A percentile compares a stretch with the other conserved stretches of the same genome.
phyloP scores from a whole-genome alignment of 495 filamentous ascomycete genomes.

The Saxispiralis lemnorum region DNA sequence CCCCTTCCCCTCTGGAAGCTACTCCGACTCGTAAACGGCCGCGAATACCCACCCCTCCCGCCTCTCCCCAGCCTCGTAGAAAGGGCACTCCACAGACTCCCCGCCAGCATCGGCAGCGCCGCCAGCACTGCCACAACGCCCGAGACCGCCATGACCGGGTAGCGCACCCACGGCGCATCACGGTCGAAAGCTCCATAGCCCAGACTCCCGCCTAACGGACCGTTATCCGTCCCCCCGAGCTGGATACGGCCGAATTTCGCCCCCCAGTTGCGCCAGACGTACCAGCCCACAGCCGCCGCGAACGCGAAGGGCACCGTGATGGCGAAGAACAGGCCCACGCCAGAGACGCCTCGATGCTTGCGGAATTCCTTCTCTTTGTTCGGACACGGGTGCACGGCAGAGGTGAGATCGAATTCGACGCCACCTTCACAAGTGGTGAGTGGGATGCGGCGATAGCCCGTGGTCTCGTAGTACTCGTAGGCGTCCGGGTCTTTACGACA shows the following conservation, averaged over 20 bases:
- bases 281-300: constrained; percentile 62
- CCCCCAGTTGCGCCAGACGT: constrained; percentile 68
- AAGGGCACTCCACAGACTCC: constrained; percentile 47
- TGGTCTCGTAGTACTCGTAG: constrained; percentile 61
- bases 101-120: constrained; percentile 53
- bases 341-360: constrained; percentile 54
- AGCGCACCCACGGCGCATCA: constrained; percentile 52
- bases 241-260: constrained; percentile 81
- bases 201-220: constrained; percentile 4
- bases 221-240: constrained; percentile 43
- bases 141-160: constrained; percentile 61
- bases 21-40: constrained; percentile 63
- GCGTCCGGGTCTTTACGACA: constrained; percentile 50
- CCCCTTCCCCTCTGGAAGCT: constrained; percentile 69
- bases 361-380: constrained; percentile 62
- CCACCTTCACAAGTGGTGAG: constrained; percentile 72
- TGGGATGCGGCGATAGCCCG: constrained; percentile 80
- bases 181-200: constrained; percentile 32
- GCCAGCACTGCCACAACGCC: constrained; percentile 57
- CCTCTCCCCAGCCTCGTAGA: constrained; percentile 24
- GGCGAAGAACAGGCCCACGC: constrained; percentile 69
- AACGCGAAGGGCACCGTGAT: constrained; percentile 53
- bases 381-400: constrained; percentile 40
- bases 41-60: constrained; percentile 31
- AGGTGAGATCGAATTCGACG: constrained; percentile 45